Evolutionary conservation across 352 stramenopile genomes (phyloP).

Genomic region (Phytophthora uliginosa): DNA sequence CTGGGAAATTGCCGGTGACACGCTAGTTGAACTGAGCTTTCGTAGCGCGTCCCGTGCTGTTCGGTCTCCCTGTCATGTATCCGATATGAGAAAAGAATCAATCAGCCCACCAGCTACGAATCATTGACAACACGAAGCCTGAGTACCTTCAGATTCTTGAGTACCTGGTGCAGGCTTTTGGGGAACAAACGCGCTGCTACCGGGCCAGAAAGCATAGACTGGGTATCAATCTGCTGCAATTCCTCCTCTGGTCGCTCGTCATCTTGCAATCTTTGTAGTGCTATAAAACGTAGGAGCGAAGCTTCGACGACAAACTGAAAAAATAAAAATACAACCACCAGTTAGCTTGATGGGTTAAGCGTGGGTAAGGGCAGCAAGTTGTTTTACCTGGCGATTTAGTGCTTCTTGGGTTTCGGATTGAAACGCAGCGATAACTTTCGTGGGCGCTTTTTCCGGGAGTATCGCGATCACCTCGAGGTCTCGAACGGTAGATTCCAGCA

Average conservation of each 20-base stretch:
- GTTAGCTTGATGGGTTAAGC: neutral
- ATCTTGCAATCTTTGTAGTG: slow-evolving; percentile 16
- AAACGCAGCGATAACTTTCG: neutral
- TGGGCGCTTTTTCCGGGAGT: slow-evolving; percentile 23
- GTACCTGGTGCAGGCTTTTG: slow-evolving; percentile 42
- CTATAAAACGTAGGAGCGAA: slow-evolving; percentile 24
- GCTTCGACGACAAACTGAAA: slow-evolving; percentile 33
- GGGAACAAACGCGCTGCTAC: slow-evolving; percentile 33
- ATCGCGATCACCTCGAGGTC: slow-evolving; percentile 41
- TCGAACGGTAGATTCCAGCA: slow-evolving; percentile 32
- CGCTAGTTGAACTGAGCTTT: slow-evolving; percentile 45
- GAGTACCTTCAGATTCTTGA: slow-evolving; percentile 37
- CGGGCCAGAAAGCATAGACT: slow-evolving; percentile 18
- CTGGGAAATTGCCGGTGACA: slow-evolving; percentile 43
- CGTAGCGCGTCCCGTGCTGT: slow-evolving; percentile 49
- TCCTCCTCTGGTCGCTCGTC: slow-evolving; percentile 30
- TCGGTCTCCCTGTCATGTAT: slow-evolving; percentile 51
- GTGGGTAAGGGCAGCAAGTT: neutral
- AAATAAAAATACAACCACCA: neutral
- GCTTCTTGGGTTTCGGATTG: slow-evolving; percentile 9
- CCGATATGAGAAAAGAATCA: neutral
- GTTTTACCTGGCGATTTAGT: slow-evolving; percentile 33
- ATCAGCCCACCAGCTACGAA: neutral
- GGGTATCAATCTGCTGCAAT: slow-evolving; percentile 18
- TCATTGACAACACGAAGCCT: neutral